Base-by-base conservation (phyloP, 257 asterid genomes). In the Plantago elongata region DNA sequence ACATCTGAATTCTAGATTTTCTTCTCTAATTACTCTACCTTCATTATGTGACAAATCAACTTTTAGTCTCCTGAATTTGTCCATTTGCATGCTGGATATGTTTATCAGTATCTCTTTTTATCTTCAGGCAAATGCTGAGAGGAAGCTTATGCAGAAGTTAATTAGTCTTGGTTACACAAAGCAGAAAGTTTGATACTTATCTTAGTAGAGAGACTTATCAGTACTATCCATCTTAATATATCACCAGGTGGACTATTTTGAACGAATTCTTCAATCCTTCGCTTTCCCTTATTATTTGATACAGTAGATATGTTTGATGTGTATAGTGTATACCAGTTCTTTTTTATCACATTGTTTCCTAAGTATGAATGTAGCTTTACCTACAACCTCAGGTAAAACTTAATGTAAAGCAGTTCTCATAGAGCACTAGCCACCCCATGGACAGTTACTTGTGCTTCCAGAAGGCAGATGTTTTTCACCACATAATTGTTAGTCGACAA, bases 81-180 rank as follows among this genome's bases (percentile, higher is more conserved):
- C 7, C 29, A 5, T 6, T 56, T 16, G 5, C 52, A 8, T 46
- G 40, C 17, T 61, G 50, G 47, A 29, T 62, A 22, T 43, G 60
- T 47, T 17, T 29, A 11, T 54, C 0, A 7, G 40, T 34, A 7
- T 61, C 22, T n/a, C 55, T 63, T 45, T 13, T 27, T 12, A 16
- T 57, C 49, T 66, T 63, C 86, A 91, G 98, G 95, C 81, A 50
- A 85, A 67, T 51, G 99, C 97, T 61, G 99, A 89, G 89, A 83
- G 71, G 74, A 80, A 52, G 66, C 75, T 92, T 81, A 75, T 84
- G 70, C 87, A 83, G 51, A 92, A 89, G 87, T 80, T 93, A 61
- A 74, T 76, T 62, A 72, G 78, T 67, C 67, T 93, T 61, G 95
- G 96, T 57, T 83, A 83, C 67, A 65, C 84, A 13, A 79, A 72